Evolutionary conservation across 441 rosid genomes (phyloP), one percentile per base, ranked within the genome.

Genomic region (Adansonia gregorii): DNA sequence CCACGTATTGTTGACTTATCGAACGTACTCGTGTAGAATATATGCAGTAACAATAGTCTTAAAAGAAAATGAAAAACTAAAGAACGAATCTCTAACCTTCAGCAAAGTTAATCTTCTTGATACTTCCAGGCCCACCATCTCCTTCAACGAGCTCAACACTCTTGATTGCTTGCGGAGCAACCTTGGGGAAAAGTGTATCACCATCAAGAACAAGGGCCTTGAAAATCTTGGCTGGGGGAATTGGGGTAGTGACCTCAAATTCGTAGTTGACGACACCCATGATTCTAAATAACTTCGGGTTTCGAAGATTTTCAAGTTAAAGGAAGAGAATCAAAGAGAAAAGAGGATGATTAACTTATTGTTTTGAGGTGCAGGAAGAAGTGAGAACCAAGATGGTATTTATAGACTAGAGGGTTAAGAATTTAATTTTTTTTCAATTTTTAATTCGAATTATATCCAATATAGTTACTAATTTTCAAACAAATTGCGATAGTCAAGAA

Each of bases 81-180:
- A 2, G n/a, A n/a, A 78, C 1, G 27, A 24, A 24, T 24, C 27
- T 0, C 24, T 64, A 59, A 69, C 82, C 84, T 66, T 83, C 76
- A 1, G n/a, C 75, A 55, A 83, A 80, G 39, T 70, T 75, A 14
- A 75, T 20, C 51, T 78, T 72, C 59, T 52, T 78, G 77, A 73
- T 19, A 39, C 35, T 63, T 20, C 84, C 81, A 48, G 78, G 78
- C 1, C 77, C 77, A 20, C 86, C 84, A 55, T 81, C 65, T 0
- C 78, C 85, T 72, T 82, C 74, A 35, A 35, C 76, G 74, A 24
- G 80, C 27, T 75, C 46, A 14, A 3, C 0, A 0, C 14, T 15
- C 76, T 79, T 72, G 24, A 88, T 66, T 3, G 61, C 76, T 0
- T 81, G 73, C 0, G 89, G 88, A 17, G 81, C 9, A 31, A 80